phyloP scores from a whole-genome alignment of 2,329 filamentous ascomycete genomes.

The Ophiosphaerella herpotricha region DNA sequence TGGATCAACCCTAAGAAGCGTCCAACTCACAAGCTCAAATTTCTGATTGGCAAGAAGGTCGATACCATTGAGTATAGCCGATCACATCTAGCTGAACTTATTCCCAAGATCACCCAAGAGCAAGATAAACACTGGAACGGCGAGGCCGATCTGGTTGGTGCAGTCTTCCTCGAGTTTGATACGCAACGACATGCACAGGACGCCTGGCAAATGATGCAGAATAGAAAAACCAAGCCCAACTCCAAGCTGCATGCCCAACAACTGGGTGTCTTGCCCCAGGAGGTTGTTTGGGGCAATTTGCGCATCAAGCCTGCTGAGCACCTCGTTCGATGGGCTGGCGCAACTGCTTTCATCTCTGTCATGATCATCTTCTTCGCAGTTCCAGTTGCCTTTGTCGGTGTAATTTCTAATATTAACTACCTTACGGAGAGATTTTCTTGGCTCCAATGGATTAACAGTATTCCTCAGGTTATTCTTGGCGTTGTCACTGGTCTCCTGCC shows the following conservation, averaged over 20 bases:
- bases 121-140: conserved; percentile 71
- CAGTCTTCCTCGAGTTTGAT: conserved; percentile 87
- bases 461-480: conserved; percentile 49
- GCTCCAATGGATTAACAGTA: conserved; percentile 49
- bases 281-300: conserved; percentile 55
- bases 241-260: conserved; percentile 46
- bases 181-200: conserved; percentile 81
- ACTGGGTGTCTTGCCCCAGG: conserved; percentile 51
- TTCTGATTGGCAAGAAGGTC: conserved; percentile 50
- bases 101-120: conserved; percentile 69
- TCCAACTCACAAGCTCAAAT: conserved; percentile 48
- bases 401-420: conserved; percentile 52
- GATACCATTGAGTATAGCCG: conserved; percentile 88
- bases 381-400: conserved; percentile 51
- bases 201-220: conserved; percentile 71
- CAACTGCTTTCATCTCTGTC: conserved; percentile 46
- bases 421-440: conserved; percentile 45
- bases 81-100: conserved; percentile 71
- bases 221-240: conserved; percentile 40
- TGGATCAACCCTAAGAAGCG: conserved; percentile 49
- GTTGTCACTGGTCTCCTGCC: conserved; percentile 54
- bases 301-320: conserved; percentile 44
- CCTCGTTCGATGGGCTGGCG: conserved; percentile 33
- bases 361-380: conserved; percentile 54
- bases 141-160: conserved; percentile 68